Base-by-base conservation (phyloP, 2,329 filamentous ascomycete species). In the Monosporascus sp. region DNA sequence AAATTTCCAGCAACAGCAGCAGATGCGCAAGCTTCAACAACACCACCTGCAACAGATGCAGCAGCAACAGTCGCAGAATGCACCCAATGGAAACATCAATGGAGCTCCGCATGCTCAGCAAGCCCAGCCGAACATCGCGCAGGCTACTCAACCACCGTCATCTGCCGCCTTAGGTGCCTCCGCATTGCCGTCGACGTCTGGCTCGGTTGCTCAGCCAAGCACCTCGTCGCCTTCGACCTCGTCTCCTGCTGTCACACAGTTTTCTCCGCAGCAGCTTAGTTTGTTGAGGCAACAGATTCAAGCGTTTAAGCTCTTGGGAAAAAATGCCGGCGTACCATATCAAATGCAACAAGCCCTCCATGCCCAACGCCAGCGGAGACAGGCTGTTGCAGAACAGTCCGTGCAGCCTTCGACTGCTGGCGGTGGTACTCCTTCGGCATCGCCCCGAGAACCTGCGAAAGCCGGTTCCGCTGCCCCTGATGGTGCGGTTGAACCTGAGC, bases 241-340 rank as follows among this genome's bases (percentile, higher is more conserved):
- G n/a, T 61, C 64, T 20, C 59, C 69, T n/a, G 57, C 69, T n/a
- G 57, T 65, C 31, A 40, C 65, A 19, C 85, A 85, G 56, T 92
- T 96, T 68, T 86, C 85, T 14, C 81, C 82, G 24, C 88, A 94
- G 53, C 94, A 99, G 69, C 76, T 96, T 46, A 79, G 81, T 24
- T 83, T 90, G 44, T 76, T 99, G 9, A 82, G 90, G 56, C 86
- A 89, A 60, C 94, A 99, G 69, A 96, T 97, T 49, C 81, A 87
- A 62, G 92, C 93, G 0, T 97, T 97, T 73, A 95, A 95, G 72
- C 81, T 91, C 60, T 78, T 99, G 4, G 87, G 90, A 5, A 95
- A 94, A 71, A 96, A 96, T 61, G 79, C 88, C 16, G 87, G 91
- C 1, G 84, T 97, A 3, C 91, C 93, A 1, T 72, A 82, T 31